Percentiles rank a stretch among this genome's conserved stretches.
Conservation (phyloP, 1,139 yeast species). For the Hyphopichia burtonii region DNA sequence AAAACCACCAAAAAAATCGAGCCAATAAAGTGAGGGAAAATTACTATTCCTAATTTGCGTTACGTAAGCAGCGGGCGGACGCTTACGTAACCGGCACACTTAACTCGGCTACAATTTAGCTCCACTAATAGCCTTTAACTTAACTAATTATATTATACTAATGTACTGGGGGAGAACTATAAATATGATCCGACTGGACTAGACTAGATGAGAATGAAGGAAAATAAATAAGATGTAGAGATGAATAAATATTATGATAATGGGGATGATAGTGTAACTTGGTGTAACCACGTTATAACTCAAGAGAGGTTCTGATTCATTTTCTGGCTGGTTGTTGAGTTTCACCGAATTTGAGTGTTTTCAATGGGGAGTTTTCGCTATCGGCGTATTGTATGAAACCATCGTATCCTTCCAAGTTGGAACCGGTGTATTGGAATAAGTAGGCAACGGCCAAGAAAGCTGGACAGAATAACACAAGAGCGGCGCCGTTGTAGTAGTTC, state of each 20-base stretch:
- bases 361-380: constrained; percentile 39
- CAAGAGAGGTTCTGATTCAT: no score
- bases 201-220: neutral
- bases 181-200: neutral
- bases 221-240: neutral
- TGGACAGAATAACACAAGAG: constrained; percentile 41
- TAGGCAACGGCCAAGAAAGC: constrained; percentile 35
- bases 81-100: no score
- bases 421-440: constrained; percentile 32
- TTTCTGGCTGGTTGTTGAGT: constrained; percentile 22
- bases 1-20: neutral
- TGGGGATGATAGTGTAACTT: no score
- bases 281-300: no score
- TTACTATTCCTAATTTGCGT: neutral
- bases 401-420: constrained; percentile 28
- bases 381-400: constrained; percentile 37
- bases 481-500: constrained; percentile 39
- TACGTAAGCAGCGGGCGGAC: constrained; percentile 1
- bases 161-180: neutral
- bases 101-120: no score
- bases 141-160: neutral
- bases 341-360: constrained; percentile 37
- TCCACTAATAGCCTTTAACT: no score
- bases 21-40: constrained; percentile 7
- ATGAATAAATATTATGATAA: neutral